Evolutionary conservation across 768 basidiomycete genomes (phyloP).

Genomic region (Suillus plorans): DNA sequence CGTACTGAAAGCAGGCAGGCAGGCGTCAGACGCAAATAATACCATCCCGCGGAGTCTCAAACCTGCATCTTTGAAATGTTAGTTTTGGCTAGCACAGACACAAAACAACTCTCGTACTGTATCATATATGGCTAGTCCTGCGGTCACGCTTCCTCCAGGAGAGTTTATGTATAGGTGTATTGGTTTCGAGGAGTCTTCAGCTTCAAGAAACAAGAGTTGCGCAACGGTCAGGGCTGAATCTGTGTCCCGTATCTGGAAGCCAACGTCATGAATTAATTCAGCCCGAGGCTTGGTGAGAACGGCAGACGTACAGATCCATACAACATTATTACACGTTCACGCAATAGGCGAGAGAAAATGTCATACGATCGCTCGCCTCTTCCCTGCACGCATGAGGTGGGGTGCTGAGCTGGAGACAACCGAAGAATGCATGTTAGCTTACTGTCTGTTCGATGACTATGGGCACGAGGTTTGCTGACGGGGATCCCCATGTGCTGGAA

Average conservation of each 20-base stretch:
- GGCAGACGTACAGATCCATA: slow-evolving; percentile 75
- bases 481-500: slow-evolving; percentile 43
- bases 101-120: slow-evolving; percentile 58
- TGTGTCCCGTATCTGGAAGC: slow-evolving; percentile 77
- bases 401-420: slow-evolving; percentile 14
- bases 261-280: slow-evolving; percentile 15
- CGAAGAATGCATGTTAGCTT: slow-evolving; percentile 18
- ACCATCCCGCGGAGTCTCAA: slow-evolving; percentile 17
- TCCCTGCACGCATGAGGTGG: slow-evolving; percentile 44
- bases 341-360: slow-evolving; percentile 90
- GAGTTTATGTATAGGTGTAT: slow-evolving; percentile 98
- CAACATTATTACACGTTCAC: slow-evolving; percentile 95
- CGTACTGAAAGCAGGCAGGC: slow-evolving; percentile 54
- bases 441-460: slow-evolving; percentile 95
- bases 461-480: slow-evolving; percentile 71
- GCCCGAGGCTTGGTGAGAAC: slow-evolving; percentile 8
- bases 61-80: slow-evolving; percentile 67
- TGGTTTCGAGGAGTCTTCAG: slow-evolving; percentile 90
- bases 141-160: slow-evolving; percentile 94
- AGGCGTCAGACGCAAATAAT: slow-evolving; percentile 7
- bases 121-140: slow-evolving; percentile 96
- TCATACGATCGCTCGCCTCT: slow-evolving; percentile 91
- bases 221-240: slow-evolving; percentile 88
- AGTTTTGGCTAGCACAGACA: slow-evolving; percentile 12
- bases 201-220: slow-evolving; percentile 93